Conservation (phyloP, 768 basidiomycete species). For the Boletus speciosus region DNA sequence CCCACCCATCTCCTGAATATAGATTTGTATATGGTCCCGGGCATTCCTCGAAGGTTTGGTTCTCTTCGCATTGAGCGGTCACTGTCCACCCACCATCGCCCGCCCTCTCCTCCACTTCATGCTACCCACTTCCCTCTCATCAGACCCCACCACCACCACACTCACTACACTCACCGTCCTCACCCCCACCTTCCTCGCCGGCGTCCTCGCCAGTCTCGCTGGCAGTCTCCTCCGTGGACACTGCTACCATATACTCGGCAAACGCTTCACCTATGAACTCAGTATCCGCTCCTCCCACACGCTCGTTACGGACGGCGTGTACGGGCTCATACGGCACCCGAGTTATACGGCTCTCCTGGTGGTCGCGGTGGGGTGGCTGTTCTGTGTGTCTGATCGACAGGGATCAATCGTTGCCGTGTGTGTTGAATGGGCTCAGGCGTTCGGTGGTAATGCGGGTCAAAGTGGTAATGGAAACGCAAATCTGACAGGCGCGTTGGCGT, state of each 20-base stretch:
- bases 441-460: background rate
- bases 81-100: background rate
- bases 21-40: background rate
- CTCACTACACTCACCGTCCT: constrained; percentile 6
- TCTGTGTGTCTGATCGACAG: constrained; percentile 4
- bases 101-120: background rate
- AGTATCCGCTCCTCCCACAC: constrained; percentile 14
- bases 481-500: background rate
- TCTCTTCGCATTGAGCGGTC: background rate
- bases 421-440: background rate
- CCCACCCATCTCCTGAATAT: background rate
- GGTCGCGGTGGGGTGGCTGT: background rate
- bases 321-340: constrained; percentile 31
- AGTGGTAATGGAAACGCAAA: background rate
- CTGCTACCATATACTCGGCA: constrained; percentile 23
- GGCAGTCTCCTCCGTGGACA: constrained; percentile 15
- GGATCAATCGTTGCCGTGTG: constrained; percentile 1
- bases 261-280: constrained; percentile 26
- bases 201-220: background rate
- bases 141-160: background rate
- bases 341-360: constrained; percentile 16
- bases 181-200: constrained; percentile 9
- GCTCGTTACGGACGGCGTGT: constrained; percentile 27
- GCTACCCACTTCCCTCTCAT: background rate
- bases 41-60: constrained; percentile 8